Conservation (phyloP, 1,284 basidiomycete species). For the Takashimella tepidaria region DNA sequence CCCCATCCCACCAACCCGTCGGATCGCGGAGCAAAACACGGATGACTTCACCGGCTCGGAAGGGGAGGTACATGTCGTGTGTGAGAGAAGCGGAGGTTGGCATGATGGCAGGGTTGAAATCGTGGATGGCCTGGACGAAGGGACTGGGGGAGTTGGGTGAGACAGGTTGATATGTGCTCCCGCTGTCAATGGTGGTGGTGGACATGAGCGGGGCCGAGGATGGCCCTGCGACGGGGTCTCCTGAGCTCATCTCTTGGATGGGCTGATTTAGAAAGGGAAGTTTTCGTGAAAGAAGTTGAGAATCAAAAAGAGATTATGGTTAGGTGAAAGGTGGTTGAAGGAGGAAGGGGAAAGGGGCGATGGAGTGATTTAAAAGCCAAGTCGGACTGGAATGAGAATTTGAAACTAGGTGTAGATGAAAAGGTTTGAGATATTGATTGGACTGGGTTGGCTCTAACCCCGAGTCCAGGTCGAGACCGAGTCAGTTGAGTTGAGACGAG, state of each 20-base stretch:
- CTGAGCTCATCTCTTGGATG: neutral
- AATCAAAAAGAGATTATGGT: neutral
- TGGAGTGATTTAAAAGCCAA: too few relatives aligned
- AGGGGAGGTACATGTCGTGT: slow-evolving; percentile 76
- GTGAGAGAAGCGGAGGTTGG: slow-evolving; percentile 39
- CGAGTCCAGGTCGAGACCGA: too few relatives aligned
- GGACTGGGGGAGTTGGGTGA: neutral
- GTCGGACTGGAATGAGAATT: neutral
- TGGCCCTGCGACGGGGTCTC: neutral
- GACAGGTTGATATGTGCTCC: too few relatives aligned
- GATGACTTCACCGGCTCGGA: slow-evolving; percentile 84
- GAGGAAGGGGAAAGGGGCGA: neutral
- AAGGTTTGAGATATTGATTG: too few relatives aligned
- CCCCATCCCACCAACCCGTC: slow-evolving; percentile 98
- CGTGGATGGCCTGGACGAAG: slow-evolving; percentile 74
- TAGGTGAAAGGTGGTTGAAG: neutral
- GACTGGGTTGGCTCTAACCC: too few relatives aligned
- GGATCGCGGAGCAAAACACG: slow-evolving; percentile 78
- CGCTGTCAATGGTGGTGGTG: too few relatives aligned
- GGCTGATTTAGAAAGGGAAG: too few relatives aligned
- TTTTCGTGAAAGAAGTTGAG: neutral
- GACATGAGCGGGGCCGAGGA: neutral
- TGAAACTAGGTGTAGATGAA: neutral
- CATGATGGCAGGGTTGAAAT: slow-evolving; percentile 62
- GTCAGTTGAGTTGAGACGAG: too few relatives aligned